Evolutionary conservation across 139 green algal genomes (phyloP).

Genomic region (Coelastrella sp.): DNA sequence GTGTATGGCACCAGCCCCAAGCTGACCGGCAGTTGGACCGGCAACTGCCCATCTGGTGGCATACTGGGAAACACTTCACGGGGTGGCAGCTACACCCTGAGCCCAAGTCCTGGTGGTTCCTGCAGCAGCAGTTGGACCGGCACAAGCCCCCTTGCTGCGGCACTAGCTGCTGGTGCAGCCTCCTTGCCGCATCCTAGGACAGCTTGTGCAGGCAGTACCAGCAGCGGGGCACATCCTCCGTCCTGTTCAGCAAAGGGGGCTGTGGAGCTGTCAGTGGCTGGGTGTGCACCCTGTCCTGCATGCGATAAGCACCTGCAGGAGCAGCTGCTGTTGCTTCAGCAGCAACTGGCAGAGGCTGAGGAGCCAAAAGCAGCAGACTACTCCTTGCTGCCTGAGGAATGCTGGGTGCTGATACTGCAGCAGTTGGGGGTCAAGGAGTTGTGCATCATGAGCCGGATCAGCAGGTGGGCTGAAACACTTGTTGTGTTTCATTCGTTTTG

Average conservation of each 20-base stretch:
- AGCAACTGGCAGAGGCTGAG: constrained; percentile 29
- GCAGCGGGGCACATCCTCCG: constrained; percentile 13
- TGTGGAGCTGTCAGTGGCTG: background rate
- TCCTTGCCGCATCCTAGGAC: background rate
- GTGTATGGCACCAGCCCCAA: background rate
- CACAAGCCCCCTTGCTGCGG: constrained; percentile 5
- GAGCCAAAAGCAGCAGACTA: constrained; percentile 22
- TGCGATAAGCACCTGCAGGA: constrained; percentile 21
- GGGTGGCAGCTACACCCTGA: background rate
- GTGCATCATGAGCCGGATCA: constrained; percentile 50
- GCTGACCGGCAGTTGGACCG: background rate
- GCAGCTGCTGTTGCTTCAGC: background rate
- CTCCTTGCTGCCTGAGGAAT: constrained; percentile 55
- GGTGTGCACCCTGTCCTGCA: background rate
- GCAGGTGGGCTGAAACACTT: constrained; percentile 28
- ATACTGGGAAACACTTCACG: background rate
- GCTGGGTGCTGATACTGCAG: constrained; percentile 55
- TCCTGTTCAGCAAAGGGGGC: background rate
- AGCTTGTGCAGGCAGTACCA: background rate
- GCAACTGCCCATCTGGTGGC: background rate
- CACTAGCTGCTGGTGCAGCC: background rate
- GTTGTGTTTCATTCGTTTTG: too few relatives aligned
- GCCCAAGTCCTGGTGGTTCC: constrained; percentile 13
- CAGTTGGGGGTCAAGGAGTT: constrained; percentile 57
- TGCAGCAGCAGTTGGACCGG: constrained; percentile 40